Conservation (phyloP, 2,329 filamentous ascomycete genomes). For the Torrubiellomyces zombiae region DNA sequence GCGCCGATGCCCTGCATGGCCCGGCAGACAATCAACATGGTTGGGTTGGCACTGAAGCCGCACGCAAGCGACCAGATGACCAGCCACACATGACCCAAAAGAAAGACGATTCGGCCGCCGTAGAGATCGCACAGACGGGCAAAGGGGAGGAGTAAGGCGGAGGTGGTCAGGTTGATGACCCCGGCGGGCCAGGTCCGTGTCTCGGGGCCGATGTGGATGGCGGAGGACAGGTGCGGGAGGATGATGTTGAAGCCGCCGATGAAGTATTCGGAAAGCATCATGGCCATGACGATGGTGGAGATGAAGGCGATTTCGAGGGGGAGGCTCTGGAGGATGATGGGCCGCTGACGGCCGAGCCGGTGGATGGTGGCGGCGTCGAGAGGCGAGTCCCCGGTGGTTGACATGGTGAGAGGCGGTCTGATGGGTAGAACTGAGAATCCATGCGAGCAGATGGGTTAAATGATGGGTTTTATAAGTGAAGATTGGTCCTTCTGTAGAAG, state of each 20-base stretch:
- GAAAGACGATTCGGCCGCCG: conserved; percentile 44
- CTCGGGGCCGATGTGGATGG: conserved; percentile 45
- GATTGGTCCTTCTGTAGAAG: too few species aligned
- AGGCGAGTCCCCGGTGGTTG: too few species aligned
- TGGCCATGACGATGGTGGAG: conserved; percentile 43
- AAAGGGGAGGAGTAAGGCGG: conserved; percentile 42
- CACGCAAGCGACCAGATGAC: conserved; percentile 50
- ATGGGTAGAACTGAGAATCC: too few species aligned
- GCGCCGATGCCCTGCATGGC: conserved; percentile 60
- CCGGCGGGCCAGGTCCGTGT: conserved; percentile 48
- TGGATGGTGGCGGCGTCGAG: conserved; percentile 31
- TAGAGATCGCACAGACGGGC: conserved; percentile 47
- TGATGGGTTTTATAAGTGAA: too few species aligned
- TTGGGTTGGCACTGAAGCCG: conserved; percentile 50
- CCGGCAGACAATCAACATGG: conserved; percentile 58
- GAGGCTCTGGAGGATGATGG: conserved; percentile 32
- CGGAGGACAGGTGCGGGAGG: conserved; percentile 44
- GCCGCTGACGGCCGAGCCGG: conserved; percentile 44
- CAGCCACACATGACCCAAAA: conserved; percentile 46
- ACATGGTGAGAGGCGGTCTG: too few species aligned
- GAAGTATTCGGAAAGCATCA: conserved; percentile 55
- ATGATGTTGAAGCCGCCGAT: conserved; percentile 64
- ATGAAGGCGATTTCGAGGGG: conserved; percentile 46
- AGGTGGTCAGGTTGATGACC: conserved; percentile 41
- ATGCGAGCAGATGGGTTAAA: too few species aligned